These are phyloP conservation scores for Ophiostoma pallidulum DNA, from an alignment of 2,329 filamentous ascomycete species.

Conservation along the genomic window DNA sequence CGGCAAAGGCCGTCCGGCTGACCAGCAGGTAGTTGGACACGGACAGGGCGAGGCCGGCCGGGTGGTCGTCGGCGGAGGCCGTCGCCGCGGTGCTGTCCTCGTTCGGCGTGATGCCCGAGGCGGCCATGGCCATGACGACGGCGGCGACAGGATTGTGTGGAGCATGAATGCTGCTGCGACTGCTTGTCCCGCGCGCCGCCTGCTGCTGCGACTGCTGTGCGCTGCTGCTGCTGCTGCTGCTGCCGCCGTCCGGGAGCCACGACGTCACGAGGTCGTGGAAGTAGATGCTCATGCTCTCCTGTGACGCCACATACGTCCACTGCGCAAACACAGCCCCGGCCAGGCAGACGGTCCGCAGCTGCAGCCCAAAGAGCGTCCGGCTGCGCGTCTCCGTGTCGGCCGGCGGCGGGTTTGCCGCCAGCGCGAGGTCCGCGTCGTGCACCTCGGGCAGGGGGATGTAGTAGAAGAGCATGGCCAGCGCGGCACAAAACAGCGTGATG, in stretches of 20 bases:
- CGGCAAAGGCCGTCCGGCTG: slow-evolving; percentile 62
- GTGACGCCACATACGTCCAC: slow-evolving; percentile 69
- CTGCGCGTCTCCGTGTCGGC: slow-evolving; percentile 41
- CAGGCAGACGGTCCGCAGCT: slow-evolving; percentile 48
- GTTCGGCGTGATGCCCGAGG: not conserved
- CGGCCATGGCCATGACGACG: not conserved
- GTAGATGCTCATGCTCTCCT: slow-evolving; percentile 55
- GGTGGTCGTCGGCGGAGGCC: too few relatives aligned
- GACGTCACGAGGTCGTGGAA: slow-evolving; percentile 44
- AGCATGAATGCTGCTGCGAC: too few relatives aligned
- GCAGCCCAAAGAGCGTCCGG: slow-evolving; percentile 33
- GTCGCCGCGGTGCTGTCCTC: too few relatives aligned
- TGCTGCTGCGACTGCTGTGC: slow-evolving; percentile 32
- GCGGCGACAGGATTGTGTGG: slow-evolving; percentile 11
- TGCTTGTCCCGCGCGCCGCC: too few relatives aligned
- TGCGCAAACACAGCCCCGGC: slow-evolving; percentile 66
- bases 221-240: slow-evolving; percentile 7
- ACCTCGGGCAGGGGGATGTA: slow-evolving; percentile 58
- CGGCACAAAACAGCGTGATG: slow-evolving; percentile 64
- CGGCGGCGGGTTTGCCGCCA: slow-evolving; percentile 37
- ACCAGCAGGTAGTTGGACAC: slow-evolving; percentile 60
- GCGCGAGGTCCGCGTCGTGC: slow-evolving; percentile 44
- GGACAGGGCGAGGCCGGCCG: slow-evolving; percentile 40
- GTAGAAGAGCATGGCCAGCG: slow-evolving; percentile 59
- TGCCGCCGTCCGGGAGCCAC: slow-evolving; percentile 25